Evolutionary conservation across 371 early-diverging fungal species (phyloP).

Genomic region (Mucor mucedo): DNA sequence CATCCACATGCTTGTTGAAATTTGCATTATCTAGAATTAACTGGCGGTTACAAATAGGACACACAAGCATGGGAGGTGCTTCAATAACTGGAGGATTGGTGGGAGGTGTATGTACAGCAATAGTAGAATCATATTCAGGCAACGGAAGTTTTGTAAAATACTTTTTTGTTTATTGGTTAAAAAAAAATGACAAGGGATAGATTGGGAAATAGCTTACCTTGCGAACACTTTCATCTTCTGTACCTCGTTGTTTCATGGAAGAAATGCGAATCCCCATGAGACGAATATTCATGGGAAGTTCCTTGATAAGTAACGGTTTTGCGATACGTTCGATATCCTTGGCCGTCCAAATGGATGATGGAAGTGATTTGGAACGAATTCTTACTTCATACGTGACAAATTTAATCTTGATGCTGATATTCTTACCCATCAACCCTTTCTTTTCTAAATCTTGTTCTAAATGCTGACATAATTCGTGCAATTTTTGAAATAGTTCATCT

Average conservation of each 20-base stretch:
- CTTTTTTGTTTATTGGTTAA: constrained; percentile 3
- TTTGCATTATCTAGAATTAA: constrained; percentile 32
- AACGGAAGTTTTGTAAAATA: constrained; percentile 22
- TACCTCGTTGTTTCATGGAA: constrained; percentile 30
- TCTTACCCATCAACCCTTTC: constrained; percentile 39
- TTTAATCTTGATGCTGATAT: constrained; percentile 50
- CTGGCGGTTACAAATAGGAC: constrained; percentile 46
- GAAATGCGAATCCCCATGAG: constrained; percentile 53
- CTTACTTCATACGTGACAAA: constrained; percentile 43
- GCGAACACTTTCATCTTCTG: constrained; percentile 37
- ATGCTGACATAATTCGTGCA: constrained; percentile 39
- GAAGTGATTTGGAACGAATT: constrained; percentile 46
- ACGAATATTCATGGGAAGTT: constrained; percentile 48
- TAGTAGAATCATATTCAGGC: background rate
- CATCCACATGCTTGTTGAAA: constrained; percentile 49
- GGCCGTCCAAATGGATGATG: constrained; percentile 35
- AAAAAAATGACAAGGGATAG: background rate
- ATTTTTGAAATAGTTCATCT: constrained; percentile 32
- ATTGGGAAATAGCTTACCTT: constrained; percentile 30
- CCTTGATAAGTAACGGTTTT: constrained; percentile 38
- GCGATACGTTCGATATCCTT: constrained; percentile 46
- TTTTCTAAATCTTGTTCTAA: constrained; percentile 41
- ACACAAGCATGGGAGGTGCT: constrained; percentile 11
- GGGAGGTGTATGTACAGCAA: too few relatives aligned
- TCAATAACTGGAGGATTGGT: background rate